Evolutionary conservation across 192 early-diverging fungal species (phyloP), one percentile per base, ranked within the genome.

Genomic region (Backusella westeae): DNA sequence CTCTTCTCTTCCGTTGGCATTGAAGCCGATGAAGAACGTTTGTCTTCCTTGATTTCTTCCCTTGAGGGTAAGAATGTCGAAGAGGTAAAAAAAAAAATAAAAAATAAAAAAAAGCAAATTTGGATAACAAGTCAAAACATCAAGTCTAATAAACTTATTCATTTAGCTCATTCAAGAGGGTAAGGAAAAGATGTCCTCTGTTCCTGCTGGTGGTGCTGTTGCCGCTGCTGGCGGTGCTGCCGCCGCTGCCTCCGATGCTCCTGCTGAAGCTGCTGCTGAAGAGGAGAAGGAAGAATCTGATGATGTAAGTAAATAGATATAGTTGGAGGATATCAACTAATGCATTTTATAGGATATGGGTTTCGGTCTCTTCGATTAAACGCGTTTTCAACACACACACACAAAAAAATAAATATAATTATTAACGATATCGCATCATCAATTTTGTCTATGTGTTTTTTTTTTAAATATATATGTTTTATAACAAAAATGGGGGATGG

Each of bases 301-400:
- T 59, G 21, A 94, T 83, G 94, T 87, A 73, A 26, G 71, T 32
- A 32, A 32, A 32, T 32, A 32, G 29, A 32, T 32, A 1, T 32
- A 32, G 29, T 32, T 32, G 29, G 29, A 32, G 29, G 29, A 32
- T 32, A 32, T 32, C 29, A 32, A 32, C 29, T 32, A 32, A 32
- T 32, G 29, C 29, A 32, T 32, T 32, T 32, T 32, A 32, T 52
- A 94, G 67, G 92, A 94, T 81, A 97, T 97, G 95, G 95, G 94
- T 81, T 94, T 97, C 84, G 96, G 96, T 94, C 93, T 97, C 78
- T 97, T 97, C 89, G 96, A 97, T 89, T 97, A 97, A 94, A 87
- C 42, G 42, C 42, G 42, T 44, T 38, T 38, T 44, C 46, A 42
- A 1, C 3, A 49, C 42, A 4, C 42, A 4, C 14, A 7, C 8